phyloP scores from a whole-genome alignment of 2,329 filamentous ascomycete species.

The Pezicula carpinea region DNA sequence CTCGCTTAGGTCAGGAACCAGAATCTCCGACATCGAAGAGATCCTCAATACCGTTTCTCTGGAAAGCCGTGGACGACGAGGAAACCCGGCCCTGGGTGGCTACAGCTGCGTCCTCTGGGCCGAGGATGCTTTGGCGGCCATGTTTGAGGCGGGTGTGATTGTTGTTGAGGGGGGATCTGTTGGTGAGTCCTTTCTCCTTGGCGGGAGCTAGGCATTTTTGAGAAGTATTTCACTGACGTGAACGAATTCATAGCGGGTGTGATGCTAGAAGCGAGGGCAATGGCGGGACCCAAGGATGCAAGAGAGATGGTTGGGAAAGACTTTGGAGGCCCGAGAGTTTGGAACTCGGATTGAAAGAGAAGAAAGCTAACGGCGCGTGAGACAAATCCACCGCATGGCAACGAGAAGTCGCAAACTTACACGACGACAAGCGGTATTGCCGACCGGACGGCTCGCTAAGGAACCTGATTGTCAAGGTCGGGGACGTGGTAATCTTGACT shows the following conservation, averaged over 20 bases:
- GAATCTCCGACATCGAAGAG: slow-evolving; percentile 5
- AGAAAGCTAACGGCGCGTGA: too few relatives aligned
- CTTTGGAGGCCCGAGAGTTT: slow-evolving; percentile 17
- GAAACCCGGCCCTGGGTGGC: slow-evolving; percentile 16
- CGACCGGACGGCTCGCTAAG: too few relatives aligned
- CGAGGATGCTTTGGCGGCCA: slow-evolving; percentile 14
- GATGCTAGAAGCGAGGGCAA: slow-evolving; percentile 13
- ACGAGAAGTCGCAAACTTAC: too few relatives aligned
- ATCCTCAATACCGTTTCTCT: slow-evolving; percentile 15
- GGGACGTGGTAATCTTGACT: too few relatives aligned
- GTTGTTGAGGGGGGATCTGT: slow-evolving; percentile 8
- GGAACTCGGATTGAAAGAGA: slow-evolving; percentile 3
- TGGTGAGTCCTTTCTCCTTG: slow-evolving; percentile 7
- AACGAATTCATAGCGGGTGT: slow-evolving; percentile 10
- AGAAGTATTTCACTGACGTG: slow-evolving; percentile 1
- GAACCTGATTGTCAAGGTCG: too few relatives aligned
- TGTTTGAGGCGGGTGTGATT: slow-evolving; percentile 12
- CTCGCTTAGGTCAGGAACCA: slow-evolving; percentile 7
- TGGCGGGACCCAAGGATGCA: slow-evolving; percentile 20
- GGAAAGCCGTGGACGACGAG: slow-evolving; percentile 13
- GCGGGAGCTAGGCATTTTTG: too few relatives aligned
- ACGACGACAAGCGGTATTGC: too few relatives aligned
- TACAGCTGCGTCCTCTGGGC: slow-evolving; percentile 24
- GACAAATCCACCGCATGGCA: too few relatives aligned
- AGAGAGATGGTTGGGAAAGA: slow-evolving; percentile 19